Base-by-base conservation (phyloP, 257 asterid species). In the Petunia secreta region DNA sequence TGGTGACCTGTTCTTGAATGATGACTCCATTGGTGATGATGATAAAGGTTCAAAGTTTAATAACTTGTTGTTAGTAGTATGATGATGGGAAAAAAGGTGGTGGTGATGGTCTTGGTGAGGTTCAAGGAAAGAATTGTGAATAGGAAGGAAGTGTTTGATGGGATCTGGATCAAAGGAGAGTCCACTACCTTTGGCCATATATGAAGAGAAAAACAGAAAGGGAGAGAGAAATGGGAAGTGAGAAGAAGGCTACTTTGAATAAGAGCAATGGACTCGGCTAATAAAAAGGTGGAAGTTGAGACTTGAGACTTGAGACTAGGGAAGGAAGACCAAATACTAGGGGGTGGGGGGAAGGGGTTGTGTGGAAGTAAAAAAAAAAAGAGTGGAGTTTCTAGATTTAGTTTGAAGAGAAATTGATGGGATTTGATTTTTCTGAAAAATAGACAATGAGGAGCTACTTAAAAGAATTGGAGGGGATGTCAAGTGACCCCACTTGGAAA, bases 111-210 rank as follows among this genome's bases (percentile, higher is more conserved):
- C 46, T 73, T 82, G 79, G 41, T 68, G 80, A 41, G 73, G 80
- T 44, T 48, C 15, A 65, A 40, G 10, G 25, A 80, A 53, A 15
- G 81, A 75, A 80, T 74, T 80, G 63, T 79, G 86, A 3, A 82
- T 79, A 40, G 63, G 83, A 43, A 58, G 84, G 15, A 77, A 68
- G 43, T 80, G 54, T 58, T 52, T 50, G 84, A 82, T 87, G 90
- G 84, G 94, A 88, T 92, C 93, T 86, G 89, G 90, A 94, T 94
- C 97, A 92, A 92, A 86, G 85, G 97, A 82, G 90, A 92, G 97
- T 94, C 98, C 97, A 94, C 97, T 87, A 62, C 87, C 84, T 81
- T 81, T 89, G 94, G 95, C 93, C 97, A 93, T 87, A 87, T 87
- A 88, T 78, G 83, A 80, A 85, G 82, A 84, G 85, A 63, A 82